Percentiles rank a stretch among this genome's conserved stretches.
phyloP scores from a whole-genome alignment of 805 yeast species.

The Candida anglica region DNA sequence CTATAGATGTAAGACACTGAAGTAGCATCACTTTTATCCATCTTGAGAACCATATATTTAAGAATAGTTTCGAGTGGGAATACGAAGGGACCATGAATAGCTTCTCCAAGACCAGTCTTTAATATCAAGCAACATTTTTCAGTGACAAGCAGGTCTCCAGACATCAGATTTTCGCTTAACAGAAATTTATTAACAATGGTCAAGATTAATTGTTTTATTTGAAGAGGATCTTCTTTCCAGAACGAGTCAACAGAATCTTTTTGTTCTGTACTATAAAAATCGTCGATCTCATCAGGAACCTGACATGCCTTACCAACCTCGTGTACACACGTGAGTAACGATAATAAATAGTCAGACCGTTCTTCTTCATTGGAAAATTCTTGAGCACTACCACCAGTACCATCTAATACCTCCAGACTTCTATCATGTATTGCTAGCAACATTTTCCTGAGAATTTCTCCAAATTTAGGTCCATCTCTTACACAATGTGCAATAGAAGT shows the following conservation, averaged over 20 bases:
- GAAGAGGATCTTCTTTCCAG: slow-evolving; percentile 49
- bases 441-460: slow-evolving; percentile 12
- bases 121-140: slow-evolving; percentile 64
- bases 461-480: slow-evolving; percentile 37
- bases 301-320: slow-evolving; percentile 70
- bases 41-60: slow-evolving; percentile 33
- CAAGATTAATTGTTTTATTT: slow-evolving; percentile 40
- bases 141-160: slow-evolving; percentile 46
- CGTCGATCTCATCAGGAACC: slow-evolving; percentile 47
- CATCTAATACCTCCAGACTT: slow-evolving; percentile 5
- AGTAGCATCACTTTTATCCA: slow-evolving; percentile 19
- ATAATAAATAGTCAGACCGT: slow-evolving; percentile 43
- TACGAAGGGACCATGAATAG: slow-evolving; percentile 63
- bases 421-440: slow-evolving; percentile 12
- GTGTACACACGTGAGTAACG: slow-evolving; percentile 59
- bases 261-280: slow-evolving; percentile 31
- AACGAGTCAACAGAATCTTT: slow-evolving; percentile 23
- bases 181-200: slow-evolving; percentile 40
- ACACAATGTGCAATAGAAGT: slow-evolving; percentile 58
- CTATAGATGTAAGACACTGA: slow-evolving; percentile 43
- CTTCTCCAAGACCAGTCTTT: slow-evolving; percentile 61
- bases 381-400: slow-evolving; percentile 1
- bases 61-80: slow-evolving; percentile 40
- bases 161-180: slow-evolving; percentile 23
- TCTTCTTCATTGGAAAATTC: slow-evolving; percentile 11